These are phyloP conservation scores for Termitomyces sp. DNA, from an alignment of 768 basidiomycete species.

Conservation along the genomic window DNA sequence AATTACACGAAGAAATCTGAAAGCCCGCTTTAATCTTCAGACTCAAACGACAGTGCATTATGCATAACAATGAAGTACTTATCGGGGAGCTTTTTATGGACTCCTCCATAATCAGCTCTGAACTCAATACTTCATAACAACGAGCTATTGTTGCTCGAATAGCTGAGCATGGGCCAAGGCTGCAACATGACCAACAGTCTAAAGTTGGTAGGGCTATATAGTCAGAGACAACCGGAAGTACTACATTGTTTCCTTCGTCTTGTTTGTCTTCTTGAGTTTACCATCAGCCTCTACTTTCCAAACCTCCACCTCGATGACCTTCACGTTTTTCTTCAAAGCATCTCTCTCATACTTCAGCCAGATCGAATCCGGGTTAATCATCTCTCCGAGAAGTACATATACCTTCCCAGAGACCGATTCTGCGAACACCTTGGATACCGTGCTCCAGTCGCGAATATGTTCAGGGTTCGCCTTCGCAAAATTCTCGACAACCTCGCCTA, in stretches of 20 bases:
- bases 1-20: no score
- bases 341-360: background rate
- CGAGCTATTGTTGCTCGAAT: no score
- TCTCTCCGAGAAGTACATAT: background rate
- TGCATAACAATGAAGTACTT: no score
- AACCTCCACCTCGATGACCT: background rate
- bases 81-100: no score
- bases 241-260: background rate
- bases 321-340: background rate
- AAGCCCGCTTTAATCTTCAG: no score
- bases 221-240: background rate
- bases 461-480: background rate
- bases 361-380: background rate
- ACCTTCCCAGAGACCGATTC: background rate
- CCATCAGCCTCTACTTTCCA: background rate
- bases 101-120: no score
- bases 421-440: background rate
- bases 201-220: background rate
- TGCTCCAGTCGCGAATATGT: background rate
- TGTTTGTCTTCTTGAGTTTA: background rate
- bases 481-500: background rate
- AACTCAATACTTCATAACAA: no score
- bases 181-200: no score
- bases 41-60: no score
- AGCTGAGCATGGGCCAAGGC: no score